Evolutionary conservation across 805 yeast genomes (phyloP), one percentile per base, ranked within the genome.

Genomic region (Nadsonia fulvescens): DNA sequence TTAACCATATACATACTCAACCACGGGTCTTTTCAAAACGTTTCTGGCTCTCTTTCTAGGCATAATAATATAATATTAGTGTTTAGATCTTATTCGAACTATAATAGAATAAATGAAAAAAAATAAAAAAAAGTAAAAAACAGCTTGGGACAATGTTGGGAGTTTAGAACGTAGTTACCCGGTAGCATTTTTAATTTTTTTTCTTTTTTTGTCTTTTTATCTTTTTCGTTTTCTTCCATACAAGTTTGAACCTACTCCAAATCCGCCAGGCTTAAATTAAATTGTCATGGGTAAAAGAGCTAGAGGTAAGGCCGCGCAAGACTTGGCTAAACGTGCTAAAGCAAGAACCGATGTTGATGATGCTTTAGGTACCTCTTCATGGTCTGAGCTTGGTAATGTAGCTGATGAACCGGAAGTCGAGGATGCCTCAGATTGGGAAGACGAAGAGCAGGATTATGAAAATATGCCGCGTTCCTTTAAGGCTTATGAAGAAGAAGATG

Each of bases 371-470:
- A 29, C 27, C 2, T 31, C 33, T 6, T 9, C 39, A 8, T 39
- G 40, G 40, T 17, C 24, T 7, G 23, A 17, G 12, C 24, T 22
- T 10, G 30, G 24, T 9, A 31, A 17, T 18, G 23, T 21, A 3
- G 35, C 30, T n/a, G 24, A 25, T 12, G 23, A 16, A 16, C 18
- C 20, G 8, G 20, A 14, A 2, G 39, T n/a, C n/a, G n/a, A n/a
- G n/a, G n/a, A n/a, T n/a, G n/a, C n/a, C n/a, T n/a, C n/a, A n/a
- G n/a, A n/a, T n/a, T n/a, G n/a, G n/a, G n/a, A n/a, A n/a, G n/a
- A n/a, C 11, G 72, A 65, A 32, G 91, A 78, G 39, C 77, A 70
- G 40, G 83, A 68, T 29, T 82, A 79, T 39, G 96, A 83, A 44
- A 49, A 58, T 36, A 51, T 45, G 30, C 92, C 94, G 2, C 63